phyloP scores from a whole-genome alignment of 495 filamentous ascomycete genomes.

The Cercophora newfieldiana region DNA sequence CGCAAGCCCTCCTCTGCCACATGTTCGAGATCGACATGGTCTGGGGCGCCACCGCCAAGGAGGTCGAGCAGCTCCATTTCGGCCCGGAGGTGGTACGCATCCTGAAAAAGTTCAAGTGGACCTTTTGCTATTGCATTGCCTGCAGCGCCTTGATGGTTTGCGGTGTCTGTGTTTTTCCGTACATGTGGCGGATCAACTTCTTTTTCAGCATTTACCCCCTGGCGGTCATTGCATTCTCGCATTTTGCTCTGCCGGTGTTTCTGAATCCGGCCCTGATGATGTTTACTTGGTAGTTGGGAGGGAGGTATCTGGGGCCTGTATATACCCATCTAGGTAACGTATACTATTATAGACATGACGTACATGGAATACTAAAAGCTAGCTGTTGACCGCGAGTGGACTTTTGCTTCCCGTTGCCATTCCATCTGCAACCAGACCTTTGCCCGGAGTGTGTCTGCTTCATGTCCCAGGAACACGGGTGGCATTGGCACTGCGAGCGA shows the following conservation, averaged over 20 bases:
- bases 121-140: constrained; percentile 55
- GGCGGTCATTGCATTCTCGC: constrained; percentile 50
- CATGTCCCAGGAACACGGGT: too few relatives aligned
- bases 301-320: background rate
- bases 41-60: constrained; percentile 65
- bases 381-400: too few relatives aligned
- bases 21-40: constrained; percentile 63
- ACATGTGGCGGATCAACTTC: constrained; percentile 55
- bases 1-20: constrained; percentile 60
- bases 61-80: constrained; percentile 60
- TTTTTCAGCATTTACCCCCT: constrained; percentile 62
- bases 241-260: constrained; percentile 60
- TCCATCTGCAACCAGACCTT: too few relatives aligned
- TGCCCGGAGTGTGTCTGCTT: too few relatives aligned
- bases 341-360: constrained; percentile 25
- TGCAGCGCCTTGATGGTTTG: constrained; percentile 50
- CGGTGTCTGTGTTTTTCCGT: constrained; percentile 46
- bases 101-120: constrained; percentile 58
- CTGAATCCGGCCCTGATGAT: constrained; percentile 68
- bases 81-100: constrained; percentile 60
- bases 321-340: background rate
- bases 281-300: constrained; percentile 56
- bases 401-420: too few relatives aligned
- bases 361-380: too few relatives aligned
- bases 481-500: too few relatives aligned